Evolutionary conservation across 2,329 filamentous ascomycete species (phyloP).

Genomic region (Lachnellula arida): DNA sequence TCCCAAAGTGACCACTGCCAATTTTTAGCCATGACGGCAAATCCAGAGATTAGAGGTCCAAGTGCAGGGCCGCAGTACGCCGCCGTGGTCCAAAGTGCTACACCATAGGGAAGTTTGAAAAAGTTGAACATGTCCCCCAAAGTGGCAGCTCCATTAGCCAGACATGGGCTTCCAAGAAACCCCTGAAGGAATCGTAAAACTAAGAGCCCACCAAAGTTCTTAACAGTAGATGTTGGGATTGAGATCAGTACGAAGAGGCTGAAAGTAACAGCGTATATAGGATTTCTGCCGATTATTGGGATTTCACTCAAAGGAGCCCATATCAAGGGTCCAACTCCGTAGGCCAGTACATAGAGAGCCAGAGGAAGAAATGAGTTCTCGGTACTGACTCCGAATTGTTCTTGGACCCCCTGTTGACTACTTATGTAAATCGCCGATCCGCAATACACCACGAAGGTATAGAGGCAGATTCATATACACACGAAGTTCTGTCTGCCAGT

Average conservation of each 20-base stretch:
- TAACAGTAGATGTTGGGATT: slow-evolving; percentile 59
- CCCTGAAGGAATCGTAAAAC: slow-evolving; percentile 61
- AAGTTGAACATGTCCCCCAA: slow-evolving; percentile 51
- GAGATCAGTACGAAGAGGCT: slow-evolving; percentile 63
- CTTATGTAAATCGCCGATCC: slow-evolving; percentile 46
- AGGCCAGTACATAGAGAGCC: slow-evolving; percentile 59
- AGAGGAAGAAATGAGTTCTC: slow-evolving; percentile 53
- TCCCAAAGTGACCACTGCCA: slow-evolving; percentile 65
- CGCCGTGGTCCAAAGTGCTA: slow-evolving; percentile 54
- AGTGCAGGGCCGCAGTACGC: slow-evolving; percentile 50
- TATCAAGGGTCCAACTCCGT: slow-evolving; percentile 59
- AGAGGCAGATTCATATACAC: slow-evolving; percentile 45
- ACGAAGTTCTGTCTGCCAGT: slow-evolving; percentile 39
- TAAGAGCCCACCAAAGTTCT: slow-evolving; percentile 59
- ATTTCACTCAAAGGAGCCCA: slow-evolving; percentile 65
- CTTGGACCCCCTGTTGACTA: slow-evolving; percentile 44
- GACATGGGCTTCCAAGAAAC: slow-evolving; percentile 61
- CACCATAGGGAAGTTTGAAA: slow-evolving; percentile 52
- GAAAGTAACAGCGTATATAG: slow-evolving; percentile 64
- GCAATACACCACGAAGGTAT: slow-evolving; percentile 56
- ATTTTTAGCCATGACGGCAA: slow-evolving; percentile 49
- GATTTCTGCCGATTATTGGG: slow-evolving; percentile 60
- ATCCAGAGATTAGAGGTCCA: slow-evolving; percentile 57
- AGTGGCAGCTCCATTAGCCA: slow-evolving; percentile 54
- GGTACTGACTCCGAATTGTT: slow-evolving; percentile 47